Base-by-base conservation (phyloP, 495 filamentous ascomycete genomes). In the Penicillium paxilli region DNA sequence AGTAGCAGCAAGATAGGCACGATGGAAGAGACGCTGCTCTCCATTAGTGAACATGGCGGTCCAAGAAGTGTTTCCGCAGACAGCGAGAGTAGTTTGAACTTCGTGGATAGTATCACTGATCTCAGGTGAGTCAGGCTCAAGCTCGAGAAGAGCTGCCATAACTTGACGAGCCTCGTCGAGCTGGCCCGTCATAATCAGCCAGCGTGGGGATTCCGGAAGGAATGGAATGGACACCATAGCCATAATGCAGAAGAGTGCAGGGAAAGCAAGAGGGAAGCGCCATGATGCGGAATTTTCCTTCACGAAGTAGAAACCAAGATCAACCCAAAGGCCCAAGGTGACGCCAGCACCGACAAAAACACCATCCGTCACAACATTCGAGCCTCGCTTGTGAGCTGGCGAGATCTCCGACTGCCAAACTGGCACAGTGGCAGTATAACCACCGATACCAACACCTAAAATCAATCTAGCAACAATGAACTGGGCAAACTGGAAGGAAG, bases 391-490 rank as follows among this genome's bases (percentile, higher is more conserved):
- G 54, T 68, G 51, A 47, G 75, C 38, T 55, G 77, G 64, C 12
- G 66, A 57, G 47, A 71, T 70, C 48, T 82, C 80, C 8, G 74
- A 71, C 46, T 79, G 77, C 80, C 80, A 82, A 19, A 79, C 72
- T 0, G 77, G 78, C 1, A 80, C 74, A 0, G 75, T 73, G 11
- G 63, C 63, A 8, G 58, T 37, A 37, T 60, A 66, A 21, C 63
- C 82, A 41, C 84, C 84, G 37, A 83, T 85, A 4, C 84, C 83
- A 26, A 82, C 70, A 20, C 83, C 84, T 52, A 84, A 83, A 32
- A 86, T 60, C 14, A 78, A 57, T 64, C 84, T 72, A 38, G 83
- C 78, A 55, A 65, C 58, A 61, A 69, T 64, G 23, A 71, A 69
- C 56, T 62, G 65, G 24, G 50, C 64, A 24, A 69, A 68, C 55